phyloP scores from a whole-genome alignment of 1,284 basidiomycete species.

The Vanrija sp. region DNA sequence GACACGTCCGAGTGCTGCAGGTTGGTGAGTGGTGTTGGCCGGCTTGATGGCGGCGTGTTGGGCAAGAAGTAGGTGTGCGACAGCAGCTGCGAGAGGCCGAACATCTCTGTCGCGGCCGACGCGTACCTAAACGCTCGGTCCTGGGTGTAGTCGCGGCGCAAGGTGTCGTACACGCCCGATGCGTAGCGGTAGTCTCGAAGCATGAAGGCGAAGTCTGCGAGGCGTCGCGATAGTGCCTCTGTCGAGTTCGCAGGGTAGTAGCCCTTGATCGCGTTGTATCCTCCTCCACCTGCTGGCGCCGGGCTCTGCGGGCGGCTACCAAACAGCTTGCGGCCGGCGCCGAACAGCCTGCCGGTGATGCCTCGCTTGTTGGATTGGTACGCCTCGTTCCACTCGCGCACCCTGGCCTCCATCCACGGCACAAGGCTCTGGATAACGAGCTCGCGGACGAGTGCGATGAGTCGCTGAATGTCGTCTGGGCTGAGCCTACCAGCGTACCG shows the following conservation, averaged over 20 bases:
- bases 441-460: constrained; percentile 80
- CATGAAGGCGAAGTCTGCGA: constrained; percentile 93
- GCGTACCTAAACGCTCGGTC: constrained; percentile 48
- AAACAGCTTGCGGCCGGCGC: constrained; percentile 57
- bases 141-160: constrained; percentile 63
- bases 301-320: constrained; percentile 45
- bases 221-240: constrained; percentile 55
- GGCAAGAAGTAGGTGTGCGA: constrained; percentile 40
- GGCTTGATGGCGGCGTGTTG: constrained; percentile 28
- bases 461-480: constrained; percentile 72
- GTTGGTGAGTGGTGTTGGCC: constrained; percentile 30
- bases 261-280: constrained; percentile 43
- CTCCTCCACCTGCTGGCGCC: constrained; percentile 25
- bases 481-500: constrained; percentile 53
- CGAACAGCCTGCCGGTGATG: constrained; percentile 85
- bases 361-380: constrained; percentile 78
- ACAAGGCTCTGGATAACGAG: constrained; percentile 85
- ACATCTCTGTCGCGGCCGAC: constrained; percentile 50
- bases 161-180: constrained; percentile 73
- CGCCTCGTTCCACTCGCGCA: constrained; percentile 90
- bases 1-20: constrained; percentile 46
- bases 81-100: constrained; percentile 43
- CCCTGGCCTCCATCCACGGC: constrained; percentile 94
- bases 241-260: constrained; percentile 51
- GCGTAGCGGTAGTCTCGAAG: constrained; percentile 87